These are phyloP conservation scores for Mrakia gelida DNA, from an alignment of 768 basidiomycete genomes.

Conservation along the genomic window DNA sequence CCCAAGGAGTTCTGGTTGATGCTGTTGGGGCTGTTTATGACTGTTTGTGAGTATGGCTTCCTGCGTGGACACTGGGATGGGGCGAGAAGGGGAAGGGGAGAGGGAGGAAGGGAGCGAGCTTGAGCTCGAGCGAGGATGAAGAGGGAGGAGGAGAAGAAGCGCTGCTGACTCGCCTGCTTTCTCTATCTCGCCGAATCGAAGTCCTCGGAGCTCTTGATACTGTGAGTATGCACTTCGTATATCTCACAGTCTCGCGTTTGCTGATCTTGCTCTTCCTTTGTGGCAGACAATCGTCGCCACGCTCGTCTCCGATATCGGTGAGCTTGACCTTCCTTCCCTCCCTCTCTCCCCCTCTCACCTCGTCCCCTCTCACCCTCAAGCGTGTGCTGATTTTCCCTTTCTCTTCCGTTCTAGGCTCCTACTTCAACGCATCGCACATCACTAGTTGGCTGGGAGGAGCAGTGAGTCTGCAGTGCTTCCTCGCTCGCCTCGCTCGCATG, in stretches of 20 bases:
- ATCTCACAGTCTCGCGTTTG: background rate
- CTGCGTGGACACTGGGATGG: background rate
- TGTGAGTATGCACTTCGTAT: background rate
- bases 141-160: background rate
- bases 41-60: background rate
- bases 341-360: background rate
- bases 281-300: background rate
- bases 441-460: background rate
- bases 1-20: background rate
- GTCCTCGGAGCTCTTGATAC: background rate
- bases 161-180: background rate
- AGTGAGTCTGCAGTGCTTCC: background rate
- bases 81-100: background rate
- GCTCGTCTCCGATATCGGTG: background rate
- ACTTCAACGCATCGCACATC: background rate
- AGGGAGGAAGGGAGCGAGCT: background rate
- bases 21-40: background rate
- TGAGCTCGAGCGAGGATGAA: background rate
- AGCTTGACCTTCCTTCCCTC: background rate
- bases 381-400: background rate
- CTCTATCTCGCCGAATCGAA: background rate
- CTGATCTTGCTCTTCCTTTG: background rate
- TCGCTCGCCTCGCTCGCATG: background rate
- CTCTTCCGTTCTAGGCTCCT: background rate
- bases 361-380: background rate